Percentiles rank a stretch among this genome's conserved stretches.
Conservation (phyloP, 257 asterid genomes). For the Nyctanthes arbortristis region DNA sequence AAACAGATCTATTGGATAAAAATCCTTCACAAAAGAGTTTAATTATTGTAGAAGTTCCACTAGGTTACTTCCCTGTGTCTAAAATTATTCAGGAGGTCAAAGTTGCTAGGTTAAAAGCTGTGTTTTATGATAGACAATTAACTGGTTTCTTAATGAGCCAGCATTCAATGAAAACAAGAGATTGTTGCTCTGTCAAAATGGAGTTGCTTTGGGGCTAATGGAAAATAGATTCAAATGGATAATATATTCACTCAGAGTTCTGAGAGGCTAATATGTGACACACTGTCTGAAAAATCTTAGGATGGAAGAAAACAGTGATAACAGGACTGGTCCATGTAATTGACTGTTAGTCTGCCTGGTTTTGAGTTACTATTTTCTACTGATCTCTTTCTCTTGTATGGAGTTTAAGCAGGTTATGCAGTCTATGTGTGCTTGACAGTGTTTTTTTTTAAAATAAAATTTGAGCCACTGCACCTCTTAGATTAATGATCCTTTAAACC, state of each 20-base stretch:
- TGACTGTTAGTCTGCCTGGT: neutral
- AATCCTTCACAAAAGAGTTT: neutral
- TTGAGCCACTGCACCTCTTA: neutral
- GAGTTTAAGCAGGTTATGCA: neutral
- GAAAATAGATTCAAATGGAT: neutral
- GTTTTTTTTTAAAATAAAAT: slow-evolving; percentile 6
- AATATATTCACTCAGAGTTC: neutral
- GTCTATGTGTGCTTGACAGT: neutral
- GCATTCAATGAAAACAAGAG: neutral
- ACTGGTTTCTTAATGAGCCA: neutral
- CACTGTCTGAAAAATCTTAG: neutral
- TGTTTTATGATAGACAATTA: neutral
- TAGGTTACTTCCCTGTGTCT: neutral
- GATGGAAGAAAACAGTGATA: neutral
- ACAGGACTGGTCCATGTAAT: neutral
- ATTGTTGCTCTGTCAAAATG: neutral
- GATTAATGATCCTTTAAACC: slow-evolving; percentile 13
- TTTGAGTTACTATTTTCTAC: neutral
- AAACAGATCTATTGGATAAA: neutral
- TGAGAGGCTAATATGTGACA: neutral
- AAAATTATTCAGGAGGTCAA: too few relatives aligned
- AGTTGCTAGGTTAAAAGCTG: neutral
- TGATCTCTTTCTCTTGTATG: neutral
- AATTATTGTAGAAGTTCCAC: neutral
- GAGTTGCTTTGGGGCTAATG: neutral